Evolutionary conservation across 2,329 filamentous ascomycete species (phyloP).

Genomic region (Thelonectria discophora): DNA sequence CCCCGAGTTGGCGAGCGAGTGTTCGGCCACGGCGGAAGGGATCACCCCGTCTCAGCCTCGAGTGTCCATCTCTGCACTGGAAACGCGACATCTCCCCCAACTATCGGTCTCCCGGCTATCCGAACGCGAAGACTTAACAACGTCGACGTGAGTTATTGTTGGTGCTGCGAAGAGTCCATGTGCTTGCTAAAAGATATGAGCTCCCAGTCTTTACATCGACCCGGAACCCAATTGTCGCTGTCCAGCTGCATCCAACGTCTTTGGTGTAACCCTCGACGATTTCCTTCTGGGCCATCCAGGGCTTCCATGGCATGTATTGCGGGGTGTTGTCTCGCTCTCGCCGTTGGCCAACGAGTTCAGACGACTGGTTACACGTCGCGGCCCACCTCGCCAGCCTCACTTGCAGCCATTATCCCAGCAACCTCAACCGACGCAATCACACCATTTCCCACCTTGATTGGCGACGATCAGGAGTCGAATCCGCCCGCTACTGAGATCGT

Average conservation of each 20-base stretch:
- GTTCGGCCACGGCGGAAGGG: slow-evolving; percentile 5
- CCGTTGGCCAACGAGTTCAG: slow-evolving; percentile 8
- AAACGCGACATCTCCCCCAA: neutral
- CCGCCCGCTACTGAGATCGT: slow-evolving; percentile 31
- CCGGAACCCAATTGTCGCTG: neutral
- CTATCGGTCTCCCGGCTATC: neutral
- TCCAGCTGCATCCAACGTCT: neutral
- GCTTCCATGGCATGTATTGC: neutral
- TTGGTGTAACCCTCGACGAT: neutral
- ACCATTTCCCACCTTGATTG: slow-evolving; percentile 33
- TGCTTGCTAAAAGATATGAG: neutral
- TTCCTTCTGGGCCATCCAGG: slow-evolving; percentile 4
- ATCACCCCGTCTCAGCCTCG: slow-evolving; percentile 9
- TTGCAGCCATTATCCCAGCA: slow-evolving; percentile 42
- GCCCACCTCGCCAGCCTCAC: slow-evolving; percentile 36
- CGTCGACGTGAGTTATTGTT: neutral
- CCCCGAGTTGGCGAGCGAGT: neutral
- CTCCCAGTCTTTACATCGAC: neutral
- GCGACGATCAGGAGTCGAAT: slow-evolving; percentile 30
- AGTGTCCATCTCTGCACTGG: slow-evolving; percentile 4
- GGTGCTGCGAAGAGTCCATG: neutral
- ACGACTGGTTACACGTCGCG: slow-evolving; percentile 26
- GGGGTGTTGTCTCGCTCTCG: slow-evolving; percentile 14
- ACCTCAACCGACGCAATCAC: slow-evolving; percentile 11
- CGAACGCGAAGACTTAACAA: neutral